Percentiles rank a stretch among this genome's conserved stretches.
These are phyloP conservation scores for Dioszegia aurantiaca DNA, from an alignment of 768 basidiomycete genomes.

Conservation along the genomic window DNA sequence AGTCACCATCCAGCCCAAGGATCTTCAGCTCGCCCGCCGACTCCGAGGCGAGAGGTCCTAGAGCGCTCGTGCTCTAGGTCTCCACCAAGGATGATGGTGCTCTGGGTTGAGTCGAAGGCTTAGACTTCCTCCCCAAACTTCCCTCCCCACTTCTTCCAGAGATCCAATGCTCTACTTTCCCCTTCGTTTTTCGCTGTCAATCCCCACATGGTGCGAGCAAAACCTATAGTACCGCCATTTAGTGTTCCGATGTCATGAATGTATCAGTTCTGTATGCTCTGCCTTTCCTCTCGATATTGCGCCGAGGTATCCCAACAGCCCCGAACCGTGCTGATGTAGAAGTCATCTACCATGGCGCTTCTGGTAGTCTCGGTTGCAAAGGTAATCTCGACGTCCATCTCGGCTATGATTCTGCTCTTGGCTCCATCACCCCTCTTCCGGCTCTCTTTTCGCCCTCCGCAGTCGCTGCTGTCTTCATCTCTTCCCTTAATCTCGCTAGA, in stretches of 20 bases:
- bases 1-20: slow-evolving; percentile 70
- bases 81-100: not conserved
- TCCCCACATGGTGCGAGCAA: not conserved
- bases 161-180: not conserved
- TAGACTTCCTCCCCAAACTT: slow-evolving; percentile 8
- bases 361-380: too few species aligned
- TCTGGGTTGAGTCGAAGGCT: slow-evolving; percentile 9
- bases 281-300: too few species aligned
- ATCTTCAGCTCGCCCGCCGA: slow-evolving; percentile 53
- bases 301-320: too few species aligned
- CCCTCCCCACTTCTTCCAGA: slow-evolving; percentile 1
- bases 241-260: not conserved
- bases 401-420: too few species aligned
- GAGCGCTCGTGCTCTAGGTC: not conserved
- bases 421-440: not conserved
- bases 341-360: too few species aligned
- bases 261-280: slow-evolving; percentile 10
- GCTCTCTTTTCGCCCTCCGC: not conserved
- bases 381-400: too few species aligned
- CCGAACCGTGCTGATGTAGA: too few species aligned
- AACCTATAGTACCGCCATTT: slow-evolving; percentile 2
- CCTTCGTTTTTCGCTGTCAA: slow-evolving; percentile 10
- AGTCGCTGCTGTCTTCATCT: not conserved
- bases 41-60: slow-evolving; percentile 51
- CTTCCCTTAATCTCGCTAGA: slow-evolving; percentile 17